Evolutionary conservation across 1,284 basidiomycete species (phyloP).

Genomic region (Porphyrellus sp.): DNA sequence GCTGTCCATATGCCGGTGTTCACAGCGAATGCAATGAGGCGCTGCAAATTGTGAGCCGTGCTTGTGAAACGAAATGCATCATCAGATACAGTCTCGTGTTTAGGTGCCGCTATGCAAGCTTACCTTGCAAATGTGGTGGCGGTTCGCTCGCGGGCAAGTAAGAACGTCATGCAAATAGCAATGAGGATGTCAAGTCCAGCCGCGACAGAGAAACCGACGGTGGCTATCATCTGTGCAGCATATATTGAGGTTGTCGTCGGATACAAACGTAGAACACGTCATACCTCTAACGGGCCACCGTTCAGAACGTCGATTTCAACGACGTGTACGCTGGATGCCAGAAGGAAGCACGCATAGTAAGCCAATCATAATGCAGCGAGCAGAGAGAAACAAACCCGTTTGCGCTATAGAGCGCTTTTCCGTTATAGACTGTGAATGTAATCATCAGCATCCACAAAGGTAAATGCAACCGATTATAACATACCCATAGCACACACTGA

Average conservation of each 20-base stretch:
- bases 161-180: neutral
- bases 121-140: neutral
- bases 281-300: neutral
- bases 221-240: neutral
- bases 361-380: neutral
- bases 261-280: neutral
- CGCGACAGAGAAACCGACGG: neutral
- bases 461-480: neutral
- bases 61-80: neutral
- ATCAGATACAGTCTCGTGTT: too few relatives aligned
- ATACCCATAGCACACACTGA: slow-evolving; percentile 3
- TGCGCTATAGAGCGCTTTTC: neutral
- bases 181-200: neutral
- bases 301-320: neutral
- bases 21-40: slow-evolving; percentile 10
- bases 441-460: neutral
- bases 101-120: neutral
- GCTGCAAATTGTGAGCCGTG: slow-evolving; percentile 5
- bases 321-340: neutral
- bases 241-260: neutral
- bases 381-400: slow-evolving; percentile 8
- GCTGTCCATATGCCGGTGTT: slow-evolving; percentile 17
- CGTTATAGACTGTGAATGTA: slow-evolving; percentile 4
- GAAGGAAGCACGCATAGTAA: neutral
- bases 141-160: neutral